Evolutionary conservation across 805 yeast species (phyloP), one percentile per base, ranked within the genome.

Genomic region (Wickerhamomyces tratensis): DNA sequence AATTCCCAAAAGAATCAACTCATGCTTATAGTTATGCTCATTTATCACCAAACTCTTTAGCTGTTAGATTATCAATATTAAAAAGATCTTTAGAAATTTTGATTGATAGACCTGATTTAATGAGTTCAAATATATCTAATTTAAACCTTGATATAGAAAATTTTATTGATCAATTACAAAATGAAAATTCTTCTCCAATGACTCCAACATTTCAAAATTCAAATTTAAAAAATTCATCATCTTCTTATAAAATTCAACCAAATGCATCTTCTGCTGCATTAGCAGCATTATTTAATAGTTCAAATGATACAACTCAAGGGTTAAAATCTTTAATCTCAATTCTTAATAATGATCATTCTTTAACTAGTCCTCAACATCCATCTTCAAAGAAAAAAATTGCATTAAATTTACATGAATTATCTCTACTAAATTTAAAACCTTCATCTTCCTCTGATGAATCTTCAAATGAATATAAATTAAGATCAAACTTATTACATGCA

Each of bases 21-120:
- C 89, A 84, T 57, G 83, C 94, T 2, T 86, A 83, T 56, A 85
- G 95, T 0, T 86, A 86, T 57, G 86, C 93, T 4, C 85, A 83
- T 42, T 63, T 86, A 43, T 80, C 91, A 1, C 93, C 89, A 9
- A 83, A 84, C 56, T 82, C 94, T 1, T 61, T 86, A 43, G 86
- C 93, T 0, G 73, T 85, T 39, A 67, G 95, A 43, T 62, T 86
- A 46, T 79, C 79, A 43, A 88, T 85, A 13, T 65, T 86, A 51
- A 84, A 80, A 54, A 64, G 93, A 49, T 82, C 94, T 6, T 61
- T 86, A 41, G 87, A 86, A 57, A 82, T 86, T 36, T 63, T 86
- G 35, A 65, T 80, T 41, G 58, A 56, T 37, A 48, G 57, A 35
- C 57, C 59, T 11, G 58, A 53, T 33, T 40, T 56, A 38, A 35